phyloP scores from a whole-genome alignment of 805 yeast species.

The Candida succiphila region DNA sequence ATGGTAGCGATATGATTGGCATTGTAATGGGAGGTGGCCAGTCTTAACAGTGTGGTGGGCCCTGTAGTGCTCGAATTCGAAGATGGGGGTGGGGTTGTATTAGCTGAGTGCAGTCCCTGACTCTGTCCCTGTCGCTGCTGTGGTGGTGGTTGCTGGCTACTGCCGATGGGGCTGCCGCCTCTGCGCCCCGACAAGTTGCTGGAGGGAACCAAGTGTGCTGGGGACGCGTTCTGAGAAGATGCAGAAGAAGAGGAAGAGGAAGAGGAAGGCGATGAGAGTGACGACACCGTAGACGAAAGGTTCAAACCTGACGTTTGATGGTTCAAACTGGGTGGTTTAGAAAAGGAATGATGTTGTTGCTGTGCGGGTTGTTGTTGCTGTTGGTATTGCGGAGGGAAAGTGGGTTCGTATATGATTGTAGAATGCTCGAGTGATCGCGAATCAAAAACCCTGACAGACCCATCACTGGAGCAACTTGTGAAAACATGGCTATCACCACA shows the following conservation, averaged over 20 bases:
- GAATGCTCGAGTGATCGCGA: conserved; percentile 84
- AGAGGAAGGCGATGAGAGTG: neutral
- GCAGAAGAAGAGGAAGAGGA: neutral
- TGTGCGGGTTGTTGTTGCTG: conserved; percentile 21
- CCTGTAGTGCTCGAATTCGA: conserved; percentile 13
- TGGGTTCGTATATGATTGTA: conserved; percentile 88
- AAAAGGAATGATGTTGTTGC: neutral
- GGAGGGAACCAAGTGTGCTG: no score
- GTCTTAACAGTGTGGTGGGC: conserved; percentile 55
- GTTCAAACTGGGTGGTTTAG: neutral
- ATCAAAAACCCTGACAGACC: conserved; percentile 88
- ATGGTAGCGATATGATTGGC: conserved; percentile 78
- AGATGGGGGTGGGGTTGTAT: neutral
- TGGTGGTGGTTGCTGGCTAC: neutral
- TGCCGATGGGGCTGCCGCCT: no score
- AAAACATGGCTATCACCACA: conserved; percentile 68
- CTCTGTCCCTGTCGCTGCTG: conserved; percentile 1
- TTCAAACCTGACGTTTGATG: no score
- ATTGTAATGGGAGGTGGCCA: conserved; percentile 73
- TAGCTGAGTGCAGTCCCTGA: neutral
- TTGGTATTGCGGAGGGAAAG: no score
- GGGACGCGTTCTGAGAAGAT: no score
- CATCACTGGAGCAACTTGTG: conserved; percentile 92
- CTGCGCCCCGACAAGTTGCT: no score
- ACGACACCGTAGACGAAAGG: neutral